Conservation (phyloP, 2,329 filamentous ascomycete genomes). For the Ophiocordyceps unilateralis region DNA sequence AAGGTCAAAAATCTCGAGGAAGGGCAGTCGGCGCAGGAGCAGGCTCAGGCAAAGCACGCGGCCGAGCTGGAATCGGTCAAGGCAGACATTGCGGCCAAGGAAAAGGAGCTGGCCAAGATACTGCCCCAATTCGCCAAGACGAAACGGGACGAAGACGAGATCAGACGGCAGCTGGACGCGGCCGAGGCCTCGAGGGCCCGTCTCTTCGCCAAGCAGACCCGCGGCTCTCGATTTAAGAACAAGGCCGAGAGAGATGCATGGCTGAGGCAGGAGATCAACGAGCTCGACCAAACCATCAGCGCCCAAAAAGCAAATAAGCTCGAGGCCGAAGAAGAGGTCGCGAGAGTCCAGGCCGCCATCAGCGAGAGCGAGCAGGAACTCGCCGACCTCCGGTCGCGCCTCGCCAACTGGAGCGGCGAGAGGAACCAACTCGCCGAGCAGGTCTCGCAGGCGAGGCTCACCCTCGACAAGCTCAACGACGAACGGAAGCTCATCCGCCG, state of each 20-base stretch:
- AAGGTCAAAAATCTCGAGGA: slow-evolving; percentile 70
- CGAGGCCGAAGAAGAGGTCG: slow-evolving; percentile 71
- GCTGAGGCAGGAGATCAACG: slow-evolving; percentile 63
- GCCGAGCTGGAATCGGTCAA: slow-evolving; percentile 56
- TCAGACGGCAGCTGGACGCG: slow-evolving; percentile 56
- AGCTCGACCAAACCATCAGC: slow-evolving; percentile 58
- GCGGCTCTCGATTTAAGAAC: slow-evolving; percentile 71
- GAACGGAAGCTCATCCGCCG: slow-evolving; percentile 76
- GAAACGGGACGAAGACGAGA: slow-evolving; percentile 53
- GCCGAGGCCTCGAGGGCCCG: slow-evolving; percentile 61
- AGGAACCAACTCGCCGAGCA: slow-evolving; percentile 57
- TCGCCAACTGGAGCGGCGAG: slow-evolving; percentile 65
- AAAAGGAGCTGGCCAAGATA: slow-evolving; percentile 58
- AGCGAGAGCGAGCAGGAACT: slow-evolving; percentile 56
- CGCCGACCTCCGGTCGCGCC: slow-evolving; percentile 46
- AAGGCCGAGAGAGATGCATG: slow-evolving; percentile 79
- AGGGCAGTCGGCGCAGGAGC: slow-evolving; percentile 61
- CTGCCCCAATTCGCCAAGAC: slow-evolving; percentile 59
- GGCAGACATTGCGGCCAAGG: slow-evolving; percentile 55
- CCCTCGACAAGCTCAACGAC: slow-evolving; percentile 63
- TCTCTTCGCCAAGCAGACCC: slow-evolving; percentile 81
- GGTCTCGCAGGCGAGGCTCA: slow-evolving; percentile 60
- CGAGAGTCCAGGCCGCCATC: slow-evolving; percentile 54
- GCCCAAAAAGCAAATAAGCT: slow-evolving; percentile 71
- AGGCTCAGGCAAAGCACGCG: slow-evolving; percentile 53